Evolutionary conservation across 2,329 filamentous ascomycete species (phyloP).

Genomic region (Phialocephala subalpina): DNA sequence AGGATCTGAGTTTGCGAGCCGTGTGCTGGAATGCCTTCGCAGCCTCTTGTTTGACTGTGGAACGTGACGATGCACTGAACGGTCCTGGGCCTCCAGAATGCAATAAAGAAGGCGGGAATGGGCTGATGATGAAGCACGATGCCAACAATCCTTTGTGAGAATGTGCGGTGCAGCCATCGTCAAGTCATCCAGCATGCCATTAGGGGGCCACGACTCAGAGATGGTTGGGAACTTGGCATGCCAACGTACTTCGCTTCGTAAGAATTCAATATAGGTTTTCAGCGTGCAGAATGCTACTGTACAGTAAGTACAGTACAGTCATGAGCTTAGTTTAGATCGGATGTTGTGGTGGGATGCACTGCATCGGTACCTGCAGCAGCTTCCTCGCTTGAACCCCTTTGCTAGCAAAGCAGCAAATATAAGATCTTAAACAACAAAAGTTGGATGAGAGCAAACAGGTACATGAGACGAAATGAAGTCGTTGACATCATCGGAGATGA

Average conservation of each 20-base stretch:
- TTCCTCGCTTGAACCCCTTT: background rate
- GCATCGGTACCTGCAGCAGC: slow-evolving; percentile 6
- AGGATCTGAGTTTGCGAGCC: slow-evolving; percentile 10
- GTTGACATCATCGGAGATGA: slow-evolving; percentile 20
- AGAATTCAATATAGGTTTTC: slow-evolving; percentile 2
- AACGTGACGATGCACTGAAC: slow-evolving; percentile 10
- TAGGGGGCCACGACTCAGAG: background rate
- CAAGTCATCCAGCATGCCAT: background rate
- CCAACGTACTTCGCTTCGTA: background rate
- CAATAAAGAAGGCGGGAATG: slow-evolving; percentile 9
- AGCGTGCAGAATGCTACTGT: background rate
- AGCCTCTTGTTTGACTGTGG: background rate
- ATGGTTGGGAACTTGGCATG: slow-evolving; percentile 1
- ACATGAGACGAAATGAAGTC: slow-evolving; percentile 4
- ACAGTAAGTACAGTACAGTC: background rate
- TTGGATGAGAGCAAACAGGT: background rate
- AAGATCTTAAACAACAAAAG: background rate
- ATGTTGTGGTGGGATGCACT: background rate
- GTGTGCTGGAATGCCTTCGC: slow-evolving; percentile 9
- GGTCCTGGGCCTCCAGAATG: slow-evolving; percentile 7
- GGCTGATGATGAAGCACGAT: background rate
- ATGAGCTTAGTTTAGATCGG: slow-evolving; percentile 3
- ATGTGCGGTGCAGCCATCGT: background rate
- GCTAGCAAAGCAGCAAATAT: background rate
- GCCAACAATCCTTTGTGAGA: slow-evolving; percentile 13